Conservation (phyloP, 1,284 basidiomycete species). For the Sporisorium exsertum region DNA sequence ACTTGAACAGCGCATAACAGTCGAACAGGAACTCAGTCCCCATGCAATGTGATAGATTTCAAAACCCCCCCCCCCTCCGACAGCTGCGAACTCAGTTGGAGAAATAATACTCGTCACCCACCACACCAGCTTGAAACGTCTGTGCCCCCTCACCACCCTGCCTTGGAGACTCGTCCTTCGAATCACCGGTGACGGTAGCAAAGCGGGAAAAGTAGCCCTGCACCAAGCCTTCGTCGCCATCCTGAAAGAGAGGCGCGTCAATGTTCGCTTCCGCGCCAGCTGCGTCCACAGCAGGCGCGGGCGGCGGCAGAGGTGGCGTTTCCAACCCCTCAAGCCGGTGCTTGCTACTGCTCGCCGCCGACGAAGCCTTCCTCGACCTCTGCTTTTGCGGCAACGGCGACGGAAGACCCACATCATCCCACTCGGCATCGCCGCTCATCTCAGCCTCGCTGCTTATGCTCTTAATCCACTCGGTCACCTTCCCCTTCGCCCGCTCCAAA, state of each 20-base stretch:
- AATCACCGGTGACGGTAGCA: slow-evolving; percentile 25
- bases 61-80: no score
- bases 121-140: slow-evolving; percentile 2
- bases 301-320: not conserved
- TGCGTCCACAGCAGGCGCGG: not conserved
- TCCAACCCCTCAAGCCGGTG: not conserved
- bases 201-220: slow-evolving; percentile 32
- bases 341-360: slow-evolving; percentile 7
- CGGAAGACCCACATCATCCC: not conserved
- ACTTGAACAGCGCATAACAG: no score
- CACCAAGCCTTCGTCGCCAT: slow-evolving; percentile 3
- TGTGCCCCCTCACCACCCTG: not conserved
- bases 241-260: slow-evolving; percentile 8
- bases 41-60: no score
- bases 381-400: not conserved
- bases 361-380: not conserved
- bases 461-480: slow-evolving; percentile 43
- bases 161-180: not conserved
- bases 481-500: slow-evolving; percentile 21
- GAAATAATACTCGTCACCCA: slow-evolving; percentile 40
- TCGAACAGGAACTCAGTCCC: no score
- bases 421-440: slow-evolving; percentile 2
- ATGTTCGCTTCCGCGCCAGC: not conserved
- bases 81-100: slow-evolving; percentile 16
- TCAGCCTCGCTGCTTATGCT: slow-evolving; percentile 26